Evolutionary conservation across 202 grass and related monocot genomes (phyloP), one percentile per base, ranked within the genome.

Genomic region (Panicum hallii): DNA sequence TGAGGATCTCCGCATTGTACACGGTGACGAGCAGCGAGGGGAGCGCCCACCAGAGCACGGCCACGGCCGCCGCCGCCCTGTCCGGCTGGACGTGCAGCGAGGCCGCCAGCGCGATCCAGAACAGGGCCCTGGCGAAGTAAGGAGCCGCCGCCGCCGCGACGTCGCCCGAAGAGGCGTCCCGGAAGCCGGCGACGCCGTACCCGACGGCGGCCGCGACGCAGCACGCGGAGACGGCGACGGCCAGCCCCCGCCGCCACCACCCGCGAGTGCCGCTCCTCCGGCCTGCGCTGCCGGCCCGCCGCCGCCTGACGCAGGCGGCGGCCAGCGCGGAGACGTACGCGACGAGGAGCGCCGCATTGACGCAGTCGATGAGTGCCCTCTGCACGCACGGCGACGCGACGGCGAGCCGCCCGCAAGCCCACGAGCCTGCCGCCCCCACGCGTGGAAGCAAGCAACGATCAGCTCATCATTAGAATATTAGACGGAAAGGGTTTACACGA

Each of bases 31-130:
- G 88, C 13, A 94, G 14, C 13, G 90, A 81, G 64, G 83, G 94
- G 70, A 89, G 88, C 78, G 56, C 78, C 95, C 92, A 97, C 95
- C 95, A 97, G 67, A 88, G 57, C 7, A 91, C 22, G 32, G 86
- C 84, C 61, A 91, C 63, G 17, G 13, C 49, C 49, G 45, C 84
- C 13, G 83, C 77, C 26, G 62, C 36, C 15, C 74, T 90, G 45
- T 79, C 90, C 43, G 87, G 81, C 63, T 77, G 83, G 46, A 88
- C 73, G 78, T 82, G 90, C 84, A 97, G 65, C 32, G 95, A 97
- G 57, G 82, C 55, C 17, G 90, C 67, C 72, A 97, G 8, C n/a
- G 55, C 67, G 3, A 90, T 9, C 95, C 95, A 97, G 22, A 86
- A 69, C 44, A 94, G 9, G 2, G 67, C 87, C 72, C 88, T 88